A percentile compares a stretch with the other conserved stretches of the same genome.
Evolutionary conservation across 2,329 filamentous ascomycete species (phyloP).

Genomic region (Fusarium begoniae): DNA sequence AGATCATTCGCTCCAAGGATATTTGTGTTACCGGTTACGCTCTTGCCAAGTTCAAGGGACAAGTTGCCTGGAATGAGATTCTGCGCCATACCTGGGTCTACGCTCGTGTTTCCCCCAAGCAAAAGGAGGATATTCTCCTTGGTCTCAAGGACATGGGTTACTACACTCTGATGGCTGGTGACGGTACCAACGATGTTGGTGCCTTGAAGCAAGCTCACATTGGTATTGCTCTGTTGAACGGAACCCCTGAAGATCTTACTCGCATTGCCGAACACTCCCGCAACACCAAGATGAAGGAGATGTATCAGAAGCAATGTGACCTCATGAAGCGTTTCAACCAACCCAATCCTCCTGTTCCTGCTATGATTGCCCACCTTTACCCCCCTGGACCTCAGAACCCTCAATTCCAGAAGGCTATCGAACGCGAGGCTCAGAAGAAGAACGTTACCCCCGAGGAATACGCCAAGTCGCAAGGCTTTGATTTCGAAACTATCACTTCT

Average conservation of each 20-base stretch:
- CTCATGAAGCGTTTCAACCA: slow-evolving; percentile 97
- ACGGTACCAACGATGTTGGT: slow-evolving; percentile 97
- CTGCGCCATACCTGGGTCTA: slow-evolving; percentile 96
- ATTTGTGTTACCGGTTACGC: slow-evolving; percentile 97
- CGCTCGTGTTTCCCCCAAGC: slow-evolving; percentile 96
- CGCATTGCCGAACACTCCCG: slow-evolving; percentile 93
- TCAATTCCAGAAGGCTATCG: slow-evolving; percentile 91
- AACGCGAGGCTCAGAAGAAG: slow-evolving; percentile 85
- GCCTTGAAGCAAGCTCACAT: slow-evolving; percentile 98
- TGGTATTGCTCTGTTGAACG: slow-evolving; percentile 94
- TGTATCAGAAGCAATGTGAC: slow-evolving; percentile 94
- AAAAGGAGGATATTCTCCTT: slow-evolving; percentile 98
- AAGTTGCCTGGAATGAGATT: slow-evolving; percentile 78
- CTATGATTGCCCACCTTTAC: slow-evolving; percentile 91
- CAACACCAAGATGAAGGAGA: slow-evolving; percentile 97
- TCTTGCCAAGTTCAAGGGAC: slow-evolving; percentile 85
- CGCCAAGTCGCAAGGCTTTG: slow-evolving; percentile 60
- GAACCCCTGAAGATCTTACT: slow-evolving; percentile 87
- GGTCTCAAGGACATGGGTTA: slow-evolving; percentile 97
- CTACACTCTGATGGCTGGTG: slow-evolving; percentile 98
- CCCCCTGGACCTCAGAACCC: slow-evolving; percentile 91
- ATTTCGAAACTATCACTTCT: slow-evolving; percentile 71
- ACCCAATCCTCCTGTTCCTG: slow-evolving; percentile 89
- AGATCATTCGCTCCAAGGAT: slow-evolving; percentile 87
- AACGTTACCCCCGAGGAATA: slow-evolving; percentile 70